phyloP scores from a whole-genome alignment of 495 filamentous ascomycete genomes.

The Penicillium ochrochloron region DNA sequence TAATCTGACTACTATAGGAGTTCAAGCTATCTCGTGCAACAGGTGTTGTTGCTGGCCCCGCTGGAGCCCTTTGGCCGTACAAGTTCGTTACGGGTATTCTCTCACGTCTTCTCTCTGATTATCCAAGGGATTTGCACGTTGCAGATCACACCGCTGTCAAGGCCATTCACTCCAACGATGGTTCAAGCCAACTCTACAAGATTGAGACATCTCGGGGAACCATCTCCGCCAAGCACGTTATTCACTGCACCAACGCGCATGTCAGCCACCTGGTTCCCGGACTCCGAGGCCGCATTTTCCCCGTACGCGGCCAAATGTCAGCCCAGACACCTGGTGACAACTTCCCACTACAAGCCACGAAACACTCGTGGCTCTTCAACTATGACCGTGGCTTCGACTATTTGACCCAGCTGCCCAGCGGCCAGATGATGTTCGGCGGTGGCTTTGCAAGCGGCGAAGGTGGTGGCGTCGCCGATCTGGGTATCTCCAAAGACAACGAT shows the following conservation, averaged over 20 bases:
- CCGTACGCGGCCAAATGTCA: slow-evolving; percentile 64
- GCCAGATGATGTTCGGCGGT: slow-evolving; percentile 70
- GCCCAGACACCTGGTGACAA: slow-evolving; percentile 61
- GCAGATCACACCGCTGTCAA: slow-evolving; percentile 75
- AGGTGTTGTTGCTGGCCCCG: slow-evolving; percentile 49
- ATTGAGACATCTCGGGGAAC: slow-evolving; percentile 67
- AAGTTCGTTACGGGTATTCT: slow-evolving; percentile 73
- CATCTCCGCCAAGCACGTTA: slow-evolving; percentile 60
- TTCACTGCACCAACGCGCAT: slow-evolving; percentile 81
- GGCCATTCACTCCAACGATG: slow-evolving; percentile 29
- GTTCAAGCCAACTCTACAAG: slow-evolving; percentile 25
- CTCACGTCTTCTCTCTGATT: slow-evolving; percentile 53
- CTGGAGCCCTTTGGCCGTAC: slow-evolving; percentile 74
- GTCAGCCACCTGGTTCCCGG: slow-evolving; percentile 72
- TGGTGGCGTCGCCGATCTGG: slow-evolving; percentile 55
- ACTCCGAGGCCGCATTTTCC: slow-evolving; percentile 73
- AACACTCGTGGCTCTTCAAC: slow-evolving; percentile 45
- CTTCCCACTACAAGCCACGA: slow-evolving; percentile 34
- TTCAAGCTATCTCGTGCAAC: slow-evolving; percentile 48
- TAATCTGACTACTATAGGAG: slow-evolving; percentile 20
- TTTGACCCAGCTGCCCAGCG: slow-evolving; percentile 66
- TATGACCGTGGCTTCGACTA: slow-evolving; percentile 78
- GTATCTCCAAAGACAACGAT: slow-evolving; percentile 37
- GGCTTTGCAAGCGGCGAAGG: slow-evolving; percentile 52
- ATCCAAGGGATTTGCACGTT: slow-evolving; percentile 59